Base-by-base conservation (phyloP, 108 stramenopile species). In the Tribonema minus region DNA sequence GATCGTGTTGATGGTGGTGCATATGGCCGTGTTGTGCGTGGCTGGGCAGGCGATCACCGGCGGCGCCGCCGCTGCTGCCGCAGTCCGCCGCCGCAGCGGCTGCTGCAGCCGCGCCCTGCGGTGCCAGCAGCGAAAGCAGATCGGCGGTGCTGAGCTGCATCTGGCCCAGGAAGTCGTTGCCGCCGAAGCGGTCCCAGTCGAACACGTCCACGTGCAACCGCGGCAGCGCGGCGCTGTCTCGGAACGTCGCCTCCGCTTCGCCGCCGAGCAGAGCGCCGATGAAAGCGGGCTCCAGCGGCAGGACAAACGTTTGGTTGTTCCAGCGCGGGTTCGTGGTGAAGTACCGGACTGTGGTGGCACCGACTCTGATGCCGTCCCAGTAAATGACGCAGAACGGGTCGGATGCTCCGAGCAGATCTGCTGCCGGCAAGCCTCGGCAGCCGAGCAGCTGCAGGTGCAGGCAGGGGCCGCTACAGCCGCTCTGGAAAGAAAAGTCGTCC, bases 331-430 rank as follows among this genome's bases (percentile, higher is more conserved):
- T 70, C 30, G 59, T 67, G 20, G 69, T 80, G 59, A 80, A 64
- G 38, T 80, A 41, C 20, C 70, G 69, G 1, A 69, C 69, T 9
- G 70, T 71, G 15, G 79, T 80, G 54, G 38, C 70, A 20, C 79
- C 79, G 30, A 64, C 79, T 34, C 69, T 28, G 28, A 38, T 25
- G 15, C 39, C 39, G 28, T 37, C 46, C 70, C 79, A 71, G 38
- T 80, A 71, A 15, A 80, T 61, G 26, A 69, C 79, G 39, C 79
- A 80, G 26, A 70, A 80, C 28, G 79, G 79, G n/a, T 80, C 79
- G 25, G 68, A 70, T 7, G 69, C 31, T 9, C 79, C 79, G 23
- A 71, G 4, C 9, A 80, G 54, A 39, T 80, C 79, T 33, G 79
- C 79, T n/a, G 79, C 79, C 23, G 70, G 67, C 28, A 80, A 36